Evolutionary conservation across 306 rosid genomes (phyloP), one percentile per base, ranked within the genome.

Genomic region (Inga laurina): DNA sequence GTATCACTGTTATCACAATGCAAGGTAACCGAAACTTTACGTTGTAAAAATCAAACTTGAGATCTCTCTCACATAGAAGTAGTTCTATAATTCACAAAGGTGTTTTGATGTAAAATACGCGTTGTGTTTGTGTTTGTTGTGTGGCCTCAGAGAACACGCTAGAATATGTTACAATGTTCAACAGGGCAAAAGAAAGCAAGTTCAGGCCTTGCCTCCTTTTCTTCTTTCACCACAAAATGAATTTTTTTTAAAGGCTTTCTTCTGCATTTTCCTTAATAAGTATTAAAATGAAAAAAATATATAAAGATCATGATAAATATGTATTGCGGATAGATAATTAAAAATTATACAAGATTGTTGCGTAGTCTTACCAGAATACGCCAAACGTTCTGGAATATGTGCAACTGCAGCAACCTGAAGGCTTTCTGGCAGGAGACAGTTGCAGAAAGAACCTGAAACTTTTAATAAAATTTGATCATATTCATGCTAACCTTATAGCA

Each of bases 351-450:
- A 80, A 68, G 78, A 49, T 8, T 43, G 44, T 62, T 18, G 10
- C 48, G 64, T 62, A 46, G 66, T 80, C 93, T 79, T 82, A 97
- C 98, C 97, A 68, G 97, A 81, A 86, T 84, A 85, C 69, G 90
- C n/a, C 27, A 90, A 89, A 84, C 66, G 92, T 71, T 91, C 97
- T 1, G 98, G 94, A 85, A 89, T 92, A 90, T 90, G 97, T 82
- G 91, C 87, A 81, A 92, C 94, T 54, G 99, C 97, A 72, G 89
- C 65, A 72, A 88, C 89, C 79, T 94, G 97, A 81, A 97, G 87
- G 89, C 85, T 90, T 81, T 92, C 97, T 52, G 99, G 99, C 59
- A 92, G 95, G 83, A 97, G 94, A 91, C 99, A 97, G 77, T 92
- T 91, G 88, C 99, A 97, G 87, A 91, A 92, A 83, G 99, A 92